Percentiles rank a stretch among this genome's conserved stretches.
Conservation (phyloP, 805 yeast species). For the Huiozyma sinensis region DNA sequence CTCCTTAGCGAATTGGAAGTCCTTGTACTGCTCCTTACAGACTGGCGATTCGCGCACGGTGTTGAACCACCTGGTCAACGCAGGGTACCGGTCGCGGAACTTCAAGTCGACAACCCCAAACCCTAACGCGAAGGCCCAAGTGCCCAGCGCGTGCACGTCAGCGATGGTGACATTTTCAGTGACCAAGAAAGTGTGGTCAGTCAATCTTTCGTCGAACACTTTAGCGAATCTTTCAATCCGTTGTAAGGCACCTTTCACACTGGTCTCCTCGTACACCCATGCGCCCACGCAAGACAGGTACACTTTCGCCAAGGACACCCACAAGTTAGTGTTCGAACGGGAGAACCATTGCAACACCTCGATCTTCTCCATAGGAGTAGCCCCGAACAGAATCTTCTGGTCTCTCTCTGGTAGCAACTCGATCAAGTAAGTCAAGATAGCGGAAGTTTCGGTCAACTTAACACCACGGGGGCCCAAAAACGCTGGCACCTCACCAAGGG, state of each 20-base stretch:
- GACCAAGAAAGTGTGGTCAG: conserved; percentile 58
- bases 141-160: conserved; percentile 17
- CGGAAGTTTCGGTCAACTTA: conserved; percentile 59
- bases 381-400: conserved; percentile 44
- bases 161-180: conserved; percentile 51
- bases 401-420: conserved; percentile 27
- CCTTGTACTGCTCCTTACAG: conserved; percentile 37
- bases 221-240: conserved; percentile 31
- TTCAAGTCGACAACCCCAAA: conserved; percentile 45
- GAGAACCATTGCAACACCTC: conserved; percentile 67
- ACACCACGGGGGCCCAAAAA: conserved; percentile 64
- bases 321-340: conserved; percentile 57
- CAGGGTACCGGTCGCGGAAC: conserved; percentile 56
- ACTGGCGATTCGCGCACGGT: conserved; percentile 42
- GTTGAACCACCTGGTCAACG: conserved; percentile 61
- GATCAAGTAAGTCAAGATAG: conserved; percentile 23
- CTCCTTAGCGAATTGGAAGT: conserved; percentile 49
- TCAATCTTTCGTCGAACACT: conserved; percentile 47
- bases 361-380: conserved; percentile 48
- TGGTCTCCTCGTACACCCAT: conserved; percentile 71
- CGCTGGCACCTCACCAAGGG: conserved; percentile 56
- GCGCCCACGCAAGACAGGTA: conserved; percentile 51
- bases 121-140: conserved; percentile 29
- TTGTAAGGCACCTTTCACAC: conserved; percentile 37
- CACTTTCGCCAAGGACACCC: conserved; percentile 35